Base-by-base conservation (phyloP, 2,329 filamentous ascomycete genomes). In the Chaetomium globosum region DNA sequence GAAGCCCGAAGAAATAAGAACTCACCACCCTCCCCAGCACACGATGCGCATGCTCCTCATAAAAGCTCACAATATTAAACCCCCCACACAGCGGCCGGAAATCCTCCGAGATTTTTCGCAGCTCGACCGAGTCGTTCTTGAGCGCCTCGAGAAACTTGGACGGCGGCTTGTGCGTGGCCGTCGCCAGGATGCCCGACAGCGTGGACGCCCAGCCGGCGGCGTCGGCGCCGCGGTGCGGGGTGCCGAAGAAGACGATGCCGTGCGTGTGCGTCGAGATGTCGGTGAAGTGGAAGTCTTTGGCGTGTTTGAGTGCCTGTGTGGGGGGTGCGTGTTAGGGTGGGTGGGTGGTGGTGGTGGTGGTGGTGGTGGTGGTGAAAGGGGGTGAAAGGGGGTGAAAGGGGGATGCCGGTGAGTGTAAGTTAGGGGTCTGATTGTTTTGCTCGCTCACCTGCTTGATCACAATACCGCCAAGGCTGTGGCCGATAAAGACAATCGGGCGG, bases 401-500 rank as follows among this genome's bases (percentile, higher is more conserved):
- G 33, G 33, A 9, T 9, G 33, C 3, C 8, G 9, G 33, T 10
- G 8, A 12, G 33, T 36, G 33, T 36, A 36, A 36, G 33, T 36
- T 26, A 4, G 26, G 4, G 4, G 26, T 26, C 4, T 26, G 26
- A 26, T 2, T 2, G 26, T 4, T 26, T 3, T 36, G 12, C 2
- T 52, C 12, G 2, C 65, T 30, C 9, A 67, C 65, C 31, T 67
- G 66, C 28, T 69, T 69, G n/a, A 69, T 65, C 43, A 69, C 53
- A 28, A 69, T 68, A 2, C 68, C 68, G 6, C 68, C 68, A 9
- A 69, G 56, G 19, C 66, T 66, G 49, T 69, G 68, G 23, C 61
- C 67, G 12, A 69, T 21, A 21, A 69, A 69, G 6, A 69, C 63
- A 30, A 69, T 65, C 10, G 66, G 58, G 8, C 65, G 13, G 58